Base-by-base conservation (phyloP, 495 filamentous ascomycete genomes). In the Hypomontagnella monticulosa region DNA sequence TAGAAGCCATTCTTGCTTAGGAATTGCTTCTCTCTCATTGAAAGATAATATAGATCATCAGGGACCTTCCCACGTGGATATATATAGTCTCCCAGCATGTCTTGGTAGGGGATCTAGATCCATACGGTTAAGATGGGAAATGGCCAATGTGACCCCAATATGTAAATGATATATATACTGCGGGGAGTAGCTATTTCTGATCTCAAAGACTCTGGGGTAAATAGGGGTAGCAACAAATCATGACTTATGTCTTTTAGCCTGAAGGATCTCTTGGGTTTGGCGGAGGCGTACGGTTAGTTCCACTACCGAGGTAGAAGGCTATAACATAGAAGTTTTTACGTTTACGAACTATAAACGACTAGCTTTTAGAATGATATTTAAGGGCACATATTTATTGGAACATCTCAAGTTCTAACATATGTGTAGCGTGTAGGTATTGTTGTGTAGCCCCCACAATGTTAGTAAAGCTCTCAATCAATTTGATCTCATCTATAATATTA, bases 101-200 rank as follows among this genome's bases (percentile, higher is more conserved):
- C 44, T 8, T n/a, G 11, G 41, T 37, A 11, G 3, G 30, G 10
- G 10, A 42, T 67, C 64, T 67, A 61, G 52, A 67, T 46, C 37
- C 9, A 36, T 10, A 19, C 64, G 64, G 64, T 23, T 67, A 67
- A 67, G 57, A 67, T 67, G 57, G 64, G 32, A 57, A 58, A 57
- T 67, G 6, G 34, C 10, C 27, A 37, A 61, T 57, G 12, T 51
- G 16, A 61, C 57, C 52, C 44, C 19, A 61, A 46, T 48, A 57
- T 57, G 46, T 43, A 59, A 38, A 51, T 49, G 14, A 57, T 61
- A 57, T 67, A 9, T 36, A 48, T 27, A 52, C 4, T 61, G 57
- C 57, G 63, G 63, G 63, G 51, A 57, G 63, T 30, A 27, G 23
- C 38, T 67, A 62, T 67, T 61, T 57, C 20, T 41, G 34, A 36